Evolutionary conservation across 495 filamentous ascomycete species (phyloP).

Genomic region (Xylaria flabelliformis): DNA sequence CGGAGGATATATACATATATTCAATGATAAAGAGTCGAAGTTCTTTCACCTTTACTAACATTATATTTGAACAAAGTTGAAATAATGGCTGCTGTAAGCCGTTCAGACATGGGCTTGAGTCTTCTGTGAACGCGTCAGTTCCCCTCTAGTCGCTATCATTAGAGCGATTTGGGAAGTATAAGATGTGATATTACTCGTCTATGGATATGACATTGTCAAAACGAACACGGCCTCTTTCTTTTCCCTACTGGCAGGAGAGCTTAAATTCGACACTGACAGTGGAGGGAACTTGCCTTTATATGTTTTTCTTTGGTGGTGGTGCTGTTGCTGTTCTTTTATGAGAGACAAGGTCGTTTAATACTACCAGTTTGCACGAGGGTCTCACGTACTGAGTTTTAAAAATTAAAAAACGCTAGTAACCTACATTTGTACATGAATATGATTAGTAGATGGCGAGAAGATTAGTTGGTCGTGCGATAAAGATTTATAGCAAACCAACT

Average conservation of each 20-base stretch:
- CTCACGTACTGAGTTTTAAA: not conserved
- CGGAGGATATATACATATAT: constrained; percentile 9
- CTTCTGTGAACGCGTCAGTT: not conserved
- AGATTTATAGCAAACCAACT: not conserved
- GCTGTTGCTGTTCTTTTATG: not conserved
- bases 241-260: not conserved
- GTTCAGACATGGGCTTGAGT: not conserved
- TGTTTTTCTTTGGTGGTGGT: not conserved
- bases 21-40: not conserved
- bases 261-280: not conserved
- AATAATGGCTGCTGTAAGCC: not conserved
- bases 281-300: not conserved
- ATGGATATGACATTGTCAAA: not conserved
- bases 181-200: not conserved
- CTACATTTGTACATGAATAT: not conserved
- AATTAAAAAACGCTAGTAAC: not conserved
- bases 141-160: not conserved
- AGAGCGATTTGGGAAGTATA: not conserved
- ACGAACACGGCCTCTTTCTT: not conserved
- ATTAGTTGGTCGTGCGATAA: not conserved
- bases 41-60: not conserved
- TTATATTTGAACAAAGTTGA: not conserved
- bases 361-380: not conserved
- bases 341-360: not conserved
- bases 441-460: not conserved